A percentile compares a stretch with the other conserved stretches of the same genome.
Evolutionary conservation across 495 filamentous ascomycete species (phyloP).

Genomic region (Lophiostoma macrostomum): DNA sequence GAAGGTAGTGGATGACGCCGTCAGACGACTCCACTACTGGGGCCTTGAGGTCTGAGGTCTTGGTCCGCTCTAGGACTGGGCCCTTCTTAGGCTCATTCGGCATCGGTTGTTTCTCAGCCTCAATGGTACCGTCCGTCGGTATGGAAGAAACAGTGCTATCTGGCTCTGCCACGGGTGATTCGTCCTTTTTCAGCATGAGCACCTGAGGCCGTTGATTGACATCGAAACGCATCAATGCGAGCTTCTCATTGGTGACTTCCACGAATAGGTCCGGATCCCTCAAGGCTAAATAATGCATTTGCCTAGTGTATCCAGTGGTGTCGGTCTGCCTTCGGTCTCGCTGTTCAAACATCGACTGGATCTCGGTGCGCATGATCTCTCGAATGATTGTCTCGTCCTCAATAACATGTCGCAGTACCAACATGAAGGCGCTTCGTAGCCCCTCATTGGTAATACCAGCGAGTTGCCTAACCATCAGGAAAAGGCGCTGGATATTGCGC

Average conservation of each 20-base stretch:
- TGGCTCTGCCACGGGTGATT: conserved; percentile 12
- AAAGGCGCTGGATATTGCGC: conserved; percentile 81
- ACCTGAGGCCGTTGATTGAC: conserved; percentile 54
- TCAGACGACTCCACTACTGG: conserved; percentile 91
- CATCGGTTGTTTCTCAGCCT: conserved; percentile 44
- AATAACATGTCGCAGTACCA: conserved; percentile 86
- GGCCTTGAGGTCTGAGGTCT: conserved; percentile 66
- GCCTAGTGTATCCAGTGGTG: conserved; percentile 66
- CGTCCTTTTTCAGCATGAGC: conserved; percentile 58
- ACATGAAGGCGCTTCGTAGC: conserved; percentile 76
- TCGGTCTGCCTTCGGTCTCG: conserved; percentile 65
- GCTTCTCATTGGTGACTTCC: conserved; percentile 81
- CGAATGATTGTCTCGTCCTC: conserved; percentile 90
- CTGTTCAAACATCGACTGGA: conserved; percentile 66
- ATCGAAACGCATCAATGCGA: conserved; percentile 66
- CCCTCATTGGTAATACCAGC: conserved; percentile 70
- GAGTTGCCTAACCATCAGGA: conserved; percentile 91
- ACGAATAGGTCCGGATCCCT: conserved; percentile 85
- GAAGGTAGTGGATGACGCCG: conserved; percentile 91
- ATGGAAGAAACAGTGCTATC: conserved; percentile 1
- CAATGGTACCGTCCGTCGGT: not conserved
- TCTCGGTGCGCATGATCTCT: conserved; percentile 90
- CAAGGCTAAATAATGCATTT: conserved; percentile 77
- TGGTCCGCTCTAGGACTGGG: conserved; percentile 58
- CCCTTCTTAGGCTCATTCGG: conserved; percentile 51